Conservation (phyloP, 495 filamentous ascomycete genomes). For the Xylaria telfairii region DNA sequence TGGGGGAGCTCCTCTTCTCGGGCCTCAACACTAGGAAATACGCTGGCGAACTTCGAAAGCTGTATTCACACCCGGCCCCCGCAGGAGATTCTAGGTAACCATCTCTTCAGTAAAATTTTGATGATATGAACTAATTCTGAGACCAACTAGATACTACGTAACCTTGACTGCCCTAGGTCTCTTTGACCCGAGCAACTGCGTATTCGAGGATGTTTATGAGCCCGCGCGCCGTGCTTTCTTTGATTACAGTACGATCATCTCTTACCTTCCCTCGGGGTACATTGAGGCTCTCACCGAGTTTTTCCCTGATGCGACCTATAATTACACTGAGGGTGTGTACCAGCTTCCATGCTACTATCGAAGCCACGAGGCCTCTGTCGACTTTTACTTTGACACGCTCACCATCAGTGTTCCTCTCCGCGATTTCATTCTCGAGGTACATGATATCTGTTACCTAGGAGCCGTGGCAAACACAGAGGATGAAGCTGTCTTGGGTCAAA, state of each 20-base stretch:
- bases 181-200: slow-evolving; percentile 19
- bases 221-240: slow-evolving; percentile 15
- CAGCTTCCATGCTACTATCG: slow-evolving; percentile 22
- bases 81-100: slow-evolving; percentile 15
- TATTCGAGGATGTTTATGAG: neutral
- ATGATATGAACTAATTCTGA: neutral
- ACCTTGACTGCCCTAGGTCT: slow-evolving; percentile 16
- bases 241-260: slow-evolving; percentile 12
- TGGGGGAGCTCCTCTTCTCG: slow-evolving; percentile 26
- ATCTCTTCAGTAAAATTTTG: neutral
- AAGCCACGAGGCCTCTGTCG: slow-evolving; percentile 17
- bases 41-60: slow-evolving; percentile 22
- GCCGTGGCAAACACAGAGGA: neutral
- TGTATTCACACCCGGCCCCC: neutral
- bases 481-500: slow-evolving; percentile 24
- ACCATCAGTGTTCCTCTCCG: slow-evolving; percentile 20
- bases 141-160: slow-evolving; percentile 16
- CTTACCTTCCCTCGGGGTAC: slow-evolving; percentile 8
- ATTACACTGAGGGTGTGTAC: slow-evolving; percentile 12
- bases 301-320: slow-evolving; percentile 12
- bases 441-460: slow-evolving; percentile 15
- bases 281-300: neutral
- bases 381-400: slow-evolving; percentile 21
- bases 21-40: slow-evolving; percentile 24
- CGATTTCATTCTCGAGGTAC: slow-evolving; percentile 24